Evolutionary conservation across 768 basidiomycete genomes (phyloP), one percentile per base, ranked within the genome.

Genomic region (Lentinula boryana): DNA sequence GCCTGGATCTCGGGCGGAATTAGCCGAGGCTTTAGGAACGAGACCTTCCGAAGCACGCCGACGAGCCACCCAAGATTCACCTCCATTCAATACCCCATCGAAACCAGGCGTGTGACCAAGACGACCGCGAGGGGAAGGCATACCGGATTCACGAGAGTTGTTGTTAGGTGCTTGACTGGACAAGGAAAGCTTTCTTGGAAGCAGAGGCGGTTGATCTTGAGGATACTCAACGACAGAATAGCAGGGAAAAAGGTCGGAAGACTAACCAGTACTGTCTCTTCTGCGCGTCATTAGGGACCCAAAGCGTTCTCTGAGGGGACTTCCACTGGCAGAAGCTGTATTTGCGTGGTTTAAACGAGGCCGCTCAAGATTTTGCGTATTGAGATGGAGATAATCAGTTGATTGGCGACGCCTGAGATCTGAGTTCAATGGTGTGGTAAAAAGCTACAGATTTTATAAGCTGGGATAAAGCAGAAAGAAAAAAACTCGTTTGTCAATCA

Each of bases 371-470:
- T 82, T 72, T 33, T 82, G 76, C 2, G 81, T 81, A 62, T 78
- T 75, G 58, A 87, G 74, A 27, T 87, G 79, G 13, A 88, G 77
- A 65, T 83, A 80, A 75, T 93, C 91, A 57, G 77, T 84, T 53
- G 91, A 89, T 73, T 90, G 91, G 64, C 93, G 91, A 65, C 88
- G 85, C 73, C 91, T 92, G 69, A 89, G 79, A 68, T 93, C 91
- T 62, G 93, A 93, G 76, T 95, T 95, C 66, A 95, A 79, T 59
- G 88, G 77, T 49, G 89, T 86, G 65, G 89, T 77, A 70, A 93
- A 92, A 67, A 95, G 83, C 92, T 93, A 69, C 44, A 69, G 61
- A 62, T 62, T 57, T 52, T 58, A 62, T 62, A 44, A 56, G 63
- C 61, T 56, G 71, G 67, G 55, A 61, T 60, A 63, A 59, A 54